Base-by-base conservation (phyloP, 306 rosid species). In the Pterocarpus santalinus region DNA sequence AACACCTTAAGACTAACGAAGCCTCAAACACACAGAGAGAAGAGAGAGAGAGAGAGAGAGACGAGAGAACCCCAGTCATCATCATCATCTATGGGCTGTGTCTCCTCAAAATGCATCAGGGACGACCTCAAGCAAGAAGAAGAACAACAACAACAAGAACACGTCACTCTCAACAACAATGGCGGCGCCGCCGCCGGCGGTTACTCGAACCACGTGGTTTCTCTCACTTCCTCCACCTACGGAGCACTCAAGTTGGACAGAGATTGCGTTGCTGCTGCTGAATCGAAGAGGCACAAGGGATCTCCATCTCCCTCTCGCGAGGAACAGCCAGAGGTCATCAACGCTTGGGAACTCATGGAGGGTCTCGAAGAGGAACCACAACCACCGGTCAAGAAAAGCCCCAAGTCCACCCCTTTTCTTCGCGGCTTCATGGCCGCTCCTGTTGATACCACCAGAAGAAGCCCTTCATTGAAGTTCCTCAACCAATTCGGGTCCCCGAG, bases 311-410 rank as follows among this genome's bases (percentile, higher is more conserved):
- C 56, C 3, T 16, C 28, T 0, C 72, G 71, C 11, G 85, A 60
- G 3, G 82, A 87, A 47, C 86, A 80, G 28, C 86, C 88, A 7
- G 98, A 96, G 67, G 86, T 91, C 1, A 93, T 93, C 79, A 93
- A 93, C 39, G 87, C 97, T 28, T 96, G 99, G 98, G 99, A 96
- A 84, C 93, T 96, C 72, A 96, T 96, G 99, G 97, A 96, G 53
- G 99, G 87, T 32, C 92, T 96, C 2, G 99, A 96, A 86, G 99
- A 93, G 10, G 97, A 85, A 58, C 73, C 83, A 0, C 93, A 83
- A 58, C 76, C 83, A 1, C 93, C 47, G 47, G 47, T 83, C 3
- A 95, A 85, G 91, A 93, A 82, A 69, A 91, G 92, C 84, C 99
- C 98, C 0, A 96, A 93, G 38, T 22, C 90, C 1, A 39, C 84